Evolutionary conservation across 352 stramenopile species (phyloP).

Genomic region (Phytophthora litchii): DNA sequence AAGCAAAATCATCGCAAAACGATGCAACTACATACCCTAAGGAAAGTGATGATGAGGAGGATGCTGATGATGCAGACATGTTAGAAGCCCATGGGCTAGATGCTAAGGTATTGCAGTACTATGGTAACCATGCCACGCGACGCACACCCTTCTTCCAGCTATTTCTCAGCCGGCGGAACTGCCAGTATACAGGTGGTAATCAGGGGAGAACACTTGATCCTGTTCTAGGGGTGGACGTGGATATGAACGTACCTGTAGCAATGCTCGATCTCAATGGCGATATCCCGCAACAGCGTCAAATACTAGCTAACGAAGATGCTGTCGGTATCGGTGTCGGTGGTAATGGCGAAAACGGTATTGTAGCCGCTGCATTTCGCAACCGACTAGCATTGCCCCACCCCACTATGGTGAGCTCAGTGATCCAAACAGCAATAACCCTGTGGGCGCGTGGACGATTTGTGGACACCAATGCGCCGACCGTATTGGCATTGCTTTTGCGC

Average conservation of each 20-base stretch:
- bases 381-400: slow-evolving; percentile 20
- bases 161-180: slow-evolving; percentile 43
- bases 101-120: slow-evolving; percentile 1
- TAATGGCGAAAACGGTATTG: slow-evolving; percentile 9
- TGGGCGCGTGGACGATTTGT: slow-evolving; percentile 51
- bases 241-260: slow-evolving; percentile 24
- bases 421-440: slow-evolving; percentile 47
- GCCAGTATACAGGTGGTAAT: slow-evolving; percentile 13
- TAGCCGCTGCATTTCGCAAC: slow-evolving; percentile 23
- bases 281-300: slow-evolving; percentile 23
- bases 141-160: slow-evolving; percentile 41
- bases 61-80: slow-evolving; percentile 20
- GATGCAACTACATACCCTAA: slow-evolving; percentile 4
- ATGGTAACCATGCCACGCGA: slow-evolving; percentile 4
- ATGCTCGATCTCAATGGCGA: slow-evolving; percentile 26
- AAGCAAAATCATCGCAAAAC: not conserved
- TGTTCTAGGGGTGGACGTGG: slow-evolving; percentile 15
- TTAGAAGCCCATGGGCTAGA: slow-evolving; percentile 6
- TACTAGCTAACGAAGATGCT: slow-evolving; percentile 10
- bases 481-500: slow-evolving; percentile 44
- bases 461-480: slow-evolving; percentile 34
- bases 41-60: slow-evolving; percentile 18
- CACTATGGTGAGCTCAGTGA: slow-evolving; percentile 44
- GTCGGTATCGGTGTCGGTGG: not conserved
- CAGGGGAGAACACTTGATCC: slow-evolving; percentile 12